Evolutionary conservation across 768 basidiomycete genomes (phyloP).

Genomic region (Kwoniella heveanensis): DNA sequence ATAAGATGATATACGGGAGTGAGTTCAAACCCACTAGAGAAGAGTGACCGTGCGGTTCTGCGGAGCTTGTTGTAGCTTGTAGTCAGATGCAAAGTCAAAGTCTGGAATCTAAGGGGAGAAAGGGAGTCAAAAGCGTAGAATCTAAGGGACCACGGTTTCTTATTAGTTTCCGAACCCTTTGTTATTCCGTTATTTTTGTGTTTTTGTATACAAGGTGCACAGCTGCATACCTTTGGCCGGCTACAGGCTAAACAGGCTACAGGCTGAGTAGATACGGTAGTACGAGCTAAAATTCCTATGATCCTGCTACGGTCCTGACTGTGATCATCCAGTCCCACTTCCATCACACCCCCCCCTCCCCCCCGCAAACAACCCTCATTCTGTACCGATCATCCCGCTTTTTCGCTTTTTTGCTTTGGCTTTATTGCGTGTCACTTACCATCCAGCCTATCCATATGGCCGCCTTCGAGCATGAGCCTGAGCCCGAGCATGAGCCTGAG

Average conservation of each 20-base stretch:
- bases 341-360: background rate
- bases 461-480: too few species aligned
- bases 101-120: background rate
- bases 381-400: constrained; percentile 1
- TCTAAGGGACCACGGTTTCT: background rate
- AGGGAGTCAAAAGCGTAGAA: background rate
- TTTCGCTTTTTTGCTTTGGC: background rate
- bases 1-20: background rate
- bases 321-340: too few species aligned
- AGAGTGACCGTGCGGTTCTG: background rate
- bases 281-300: too few species aligned
- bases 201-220: background rate
- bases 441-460: too few species aligned
- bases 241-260: too few species aligned
- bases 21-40: background rate
- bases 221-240: too few species aligned
- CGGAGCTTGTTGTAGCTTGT: background rate
- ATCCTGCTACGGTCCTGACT: background rate
- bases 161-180: constrained; percentile 2
- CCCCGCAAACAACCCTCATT: constrained; percentile 2
- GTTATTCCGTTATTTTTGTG: background rate
- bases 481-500: too few species aligned
- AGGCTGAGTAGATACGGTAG: too few species aligned
- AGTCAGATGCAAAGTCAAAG: background rate
- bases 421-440: background rate